phyloP scores from a whole-genome alignment of 805 yeast genomes.

The Cyberlindnera samutprakarnensis region DNA sequence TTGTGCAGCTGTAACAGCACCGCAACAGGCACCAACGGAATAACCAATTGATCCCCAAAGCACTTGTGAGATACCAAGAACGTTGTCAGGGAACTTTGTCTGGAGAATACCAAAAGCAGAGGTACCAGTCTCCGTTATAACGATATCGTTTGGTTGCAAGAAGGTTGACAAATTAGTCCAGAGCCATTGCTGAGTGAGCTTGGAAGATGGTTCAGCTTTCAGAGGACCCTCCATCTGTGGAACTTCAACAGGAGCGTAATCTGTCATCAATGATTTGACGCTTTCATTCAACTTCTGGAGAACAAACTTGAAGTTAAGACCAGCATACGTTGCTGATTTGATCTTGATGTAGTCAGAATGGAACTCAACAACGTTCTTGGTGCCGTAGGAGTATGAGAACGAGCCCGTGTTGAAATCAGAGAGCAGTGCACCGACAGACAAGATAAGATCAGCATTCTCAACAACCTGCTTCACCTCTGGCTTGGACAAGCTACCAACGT shows the following conservation, averaged over 20 bases:
- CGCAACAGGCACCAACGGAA: conserved; percentile 55
- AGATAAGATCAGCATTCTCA: conserved; percentile 62
- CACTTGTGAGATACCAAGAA: conserved; percentile 61
- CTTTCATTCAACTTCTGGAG: conserved; percentile 33
- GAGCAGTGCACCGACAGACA: conserved; percentile 73
- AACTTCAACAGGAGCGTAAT: conserved; percentile 43
- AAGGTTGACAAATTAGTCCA: conserved; percentile 57
- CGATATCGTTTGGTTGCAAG: conserved; percentile 55
- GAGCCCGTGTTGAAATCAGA: conserved; percentile 89
- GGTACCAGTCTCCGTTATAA: conserved; percentile 66
- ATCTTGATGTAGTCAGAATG: conserved; percentile 57
- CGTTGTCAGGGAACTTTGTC: conserved; percentile 51
- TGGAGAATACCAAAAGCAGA: conserved; percentile 63
- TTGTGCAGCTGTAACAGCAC: conserved; percentile 48
- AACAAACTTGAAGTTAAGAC: conserved; percentile 57
- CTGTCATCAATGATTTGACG: conserved; percentile 29
- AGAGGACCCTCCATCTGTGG: conserved; percentile 40
- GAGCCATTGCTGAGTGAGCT: conserved; percentile 54
- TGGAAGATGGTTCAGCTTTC: conserved; percentile 29
- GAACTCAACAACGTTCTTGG: conserved; percentile 36
- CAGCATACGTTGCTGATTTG: conserved; percentile 58
- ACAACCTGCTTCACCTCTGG: conserved; percentile 65
- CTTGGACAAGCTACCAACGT: conserved; percentile 66
- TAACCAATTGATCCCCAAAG: conserved; percentile 70
- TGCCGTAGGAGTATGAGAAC: conserved; percentile 63